Percentiles rank a stretch among this genome's conserved stretches.
Conservation (phyloP, 495 filamentous ascomycete genomes). For the Penicillium waksmanii region DNA sequence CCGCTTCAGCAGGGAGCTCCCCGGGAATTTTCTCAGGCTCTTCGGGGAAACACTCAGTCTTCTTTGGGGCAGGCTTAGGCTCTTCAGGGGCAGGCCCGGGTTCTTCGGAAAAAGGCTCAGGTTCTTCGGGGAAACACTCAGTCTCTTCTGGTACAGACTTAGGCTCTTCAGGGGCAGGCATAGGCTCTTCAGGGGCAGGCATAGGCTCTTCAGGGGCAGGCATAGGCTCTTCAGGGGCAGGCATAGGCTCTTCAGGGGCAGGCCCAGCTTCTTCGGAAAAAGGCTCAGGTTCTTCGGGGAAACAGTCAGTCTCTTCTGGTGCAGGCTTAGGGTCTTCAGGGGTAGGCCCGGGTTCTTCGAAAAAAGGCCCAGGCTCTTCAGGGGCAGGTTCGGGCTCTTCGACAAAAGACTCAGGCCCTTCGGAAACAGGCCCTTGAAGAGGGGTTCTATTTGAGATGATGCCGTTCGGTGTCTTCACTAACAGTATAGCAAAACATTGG, state of each 20-base stretch:
- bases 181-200: too few relatives aligned
- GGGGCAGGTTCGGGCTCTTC: too few relatives aligned
- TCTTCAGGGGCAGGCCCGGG: slow-evolving; percentile 4
- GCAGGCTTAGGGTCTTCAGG: too few relatives aligned
- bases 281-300: too few relatives aligned
- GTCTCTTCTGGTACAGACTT: slow-evolving; percentile 5
- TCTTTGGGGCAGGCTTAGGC: slow-evolving; percentile 7
- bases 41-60: background rate
- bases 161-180: too few relatives aligned
- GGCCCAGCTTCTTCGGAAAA: too few relatives aligned
- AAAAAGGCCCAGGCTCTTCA: too few relatives aligned
- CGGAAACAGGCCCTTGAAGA: slow-evolving; percentile 5
- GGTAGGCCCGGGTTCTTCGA: too few relatives aligned
- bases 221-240: too few relatives aligned
- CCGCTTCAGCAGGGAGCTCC: background rate
- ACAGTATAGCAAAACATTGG: slow-evolving; percentile 1
- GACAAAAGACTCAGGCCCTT: slow-evolving; percentile 1
- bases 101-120: background rate
- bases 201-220: too few relatives aligned
- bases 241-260: too few relatives aligned
- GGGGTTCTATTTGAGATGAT: slow-evolving; percentile 8
- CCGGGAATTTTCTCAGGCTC: background rate
- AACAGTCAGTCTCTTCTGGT: too few relatives aligned
- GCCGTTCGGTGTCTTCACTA: slow-evolving; percentile 9
- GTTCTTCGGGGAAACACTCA: slow-evolving; percentile 1